phyloP scores from a whole-genome alignment of 2,329 filamentous ascomycete genomes.

The Xylaria sp. region DNA sequence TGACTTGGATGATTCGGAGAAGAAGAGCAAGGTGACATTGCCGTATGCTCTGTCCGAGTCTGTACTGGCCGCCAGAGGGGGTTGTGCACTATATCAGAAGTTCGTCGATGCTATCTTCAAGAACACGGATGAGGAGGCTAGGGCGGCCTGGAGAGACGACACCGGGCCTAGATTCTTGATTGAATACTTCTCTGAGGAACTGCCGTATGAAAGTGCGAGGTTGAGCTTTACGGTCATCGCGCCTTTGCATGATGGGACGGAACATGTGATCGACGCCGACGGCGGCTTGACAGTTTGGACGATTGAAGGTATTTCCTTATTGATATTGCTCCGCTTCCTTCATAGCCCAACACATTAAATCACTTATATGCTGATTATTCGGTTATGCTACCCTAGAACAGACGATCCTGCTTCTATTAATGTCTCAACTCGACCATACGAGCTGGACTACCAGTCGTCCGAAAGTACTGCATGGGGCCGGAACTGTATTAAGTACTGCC shows the following conservation, averaged over 20 bases:
- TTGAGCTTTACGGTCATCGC: neutral
- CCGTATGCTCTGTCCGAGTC: conserved; percentile 3
- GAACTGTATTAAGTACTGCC: conserved; percentile 17
- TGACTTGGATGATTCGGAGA: neutral
- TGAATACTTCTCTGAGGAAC: neutral
- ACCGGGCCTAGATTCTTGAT: conserved; percentile 1
- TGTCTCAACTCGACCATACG: conserved; percentile 16
- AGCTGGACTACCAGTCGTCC: conserved; percentile 15
- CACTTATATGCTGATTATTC: neutral
- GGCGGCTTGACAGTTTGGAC: conserved; percentile 3
- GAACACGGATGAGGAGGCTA: neutral
- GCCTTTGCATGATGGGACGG: neutral
- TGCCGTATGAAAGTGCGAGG: conserved; percentile 1
- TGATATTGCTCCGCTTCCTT: neutral
- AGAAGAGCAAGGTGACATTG: neutral
- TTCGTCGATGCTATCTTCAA: conserved; percentile 14
- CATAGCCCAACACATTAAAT: neutral
- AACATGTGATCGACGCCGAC: neutral
- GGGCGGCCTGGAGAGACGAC: neutral
- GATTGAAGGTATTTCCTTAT: conserved; percentile 14
- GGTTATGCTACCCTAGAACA: neutral
- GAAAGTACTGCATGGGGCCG: neutral
- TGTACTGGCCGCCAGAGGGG: conserved; percentile 4
- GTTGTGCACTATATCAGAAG: conserved; percentile 17
- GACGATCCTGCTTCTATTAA: conserved; percentile 10